Evolutionary conservation across 139 green algal species (phyloP), one percentile per base, ranked within the genome.

Genomic region (Prasinococcaceae sp.): DNA sequence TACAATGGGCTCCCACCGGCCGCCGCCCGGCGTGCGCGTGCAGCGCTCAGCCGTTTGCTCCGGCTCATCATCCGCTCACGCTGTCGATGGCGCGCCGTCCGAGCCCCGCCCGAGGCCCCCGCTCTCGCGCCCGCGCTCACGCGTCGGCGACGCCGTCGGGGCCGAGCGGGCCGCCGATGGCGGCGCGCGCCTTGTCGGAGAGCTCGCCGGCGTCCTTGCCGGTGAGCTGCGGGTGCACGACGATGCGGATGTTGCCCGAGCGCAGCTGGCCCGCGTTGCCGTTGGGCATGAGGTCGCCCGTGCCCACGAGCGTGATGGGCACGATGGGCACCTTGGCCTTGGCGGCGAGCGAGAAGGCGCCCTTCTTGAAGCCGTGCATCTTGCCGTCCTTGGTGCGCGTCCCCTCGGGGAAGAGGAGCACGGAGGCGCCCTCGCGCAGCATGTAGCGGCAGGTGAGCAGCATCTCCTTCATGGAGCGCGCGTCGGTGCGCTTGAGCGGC

Each of bases 341-440:
- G 30, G 76, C 78, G 0, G 88, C 90, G 30, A 96, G 72, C 16
- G 61, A 84, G 78, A 98, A 98, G 9, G 87, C 90, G 6, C 90
- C 86, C 73, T 83, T 78, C 61, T 77, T 77, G 35, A 77, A 77
- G 2, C 26, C 32, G 8, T 37, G 37, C 53, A 77, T 64, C 17
- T 47, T 60, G 2, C 67, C 66, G 25, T 58, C 68, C 41, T 73
- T 65, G 27, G 60, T 65, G 42, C 84, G 63, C 2, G 85, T 94
- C 46, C 85, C 85, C 61, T 94, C 85, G 1, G 85, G 85, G 68
- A 94, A 94, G 69, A 94, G 92, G 3, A 93, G 63, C 42, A 93
- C 72, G 12, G 73, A 75, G 8, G 63, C 70, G 14, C 83, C 81
- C 30, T 70, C 50, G 16, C 52, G 26, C 30, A 96, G 79, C 60